Evolutionary conservation across 805 yeast species (phyloP).

Genomic region (Huiozyma naganishii): DNA sequence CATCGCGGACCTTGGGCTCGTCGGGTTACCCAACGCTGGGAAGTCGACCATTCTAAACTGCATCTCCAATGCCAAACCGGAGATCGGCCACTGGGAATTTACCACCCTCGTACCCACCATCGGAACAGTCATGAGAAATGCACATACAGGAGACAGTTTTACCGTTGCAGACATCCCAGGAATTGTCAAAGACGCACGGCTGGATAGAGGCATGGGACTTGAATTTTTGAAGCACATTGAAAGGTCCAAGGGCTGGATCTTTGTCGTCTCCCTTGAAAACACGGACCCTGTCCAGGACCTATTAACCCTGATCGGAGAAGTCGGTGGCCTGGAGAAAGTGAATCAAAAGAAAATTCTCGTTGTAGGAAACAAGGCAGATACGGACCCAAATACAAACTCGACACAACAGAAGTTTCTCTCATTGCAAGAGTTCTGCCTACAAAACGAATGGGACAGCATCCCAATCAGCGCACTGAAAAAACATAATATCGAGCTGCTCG

Average conservation of each 20-base stretch:
- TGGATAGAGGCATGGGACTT: constrained; percentile 84
- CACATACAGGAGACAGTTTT: constrained; percentile 49
- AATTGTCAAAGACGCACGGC: constrained; percentile 75
- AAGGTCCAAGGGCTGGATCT: constrained; percentile 79
- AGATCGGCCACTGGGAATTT: constrained; percentile 94
- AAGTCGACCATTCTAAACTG: constrained; percentile 82
- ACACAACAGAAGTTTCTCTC: constrained; percentile 37
- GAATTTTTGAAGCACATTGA: constrained; percentile 90
- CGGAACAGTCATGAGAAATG: constrained; percentile 66
- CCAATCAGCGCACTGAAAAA: constrained; percentile 76
- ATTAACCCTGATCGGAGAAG: constrained; percentile 50
- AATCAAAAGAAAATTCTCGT: constrained; percentile 54
- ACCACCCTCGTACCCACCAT: constrained; percentile 88
- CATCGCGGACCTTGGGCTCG: constrained; percentile 86
- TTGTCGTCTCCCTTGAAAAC: constrained; percentile 70
- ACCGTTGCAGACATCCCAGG: constrained; percentile 98
- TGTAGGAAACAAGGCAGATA: constrained; percentile 91
- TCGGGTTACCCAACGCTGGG: constrained; percentile 95
- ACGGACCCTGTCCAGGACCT: constrained; percentile 59
- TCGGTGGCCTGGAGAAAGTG: constrained; percentile 52
- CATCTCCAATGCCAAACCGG: constrained; percentile 79
- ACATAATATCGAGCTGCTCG: constrained; percentile 62
- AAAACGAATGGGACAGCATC: constrained; percentile 50
- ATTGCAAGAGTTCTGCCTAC: constrained; percentile 37
- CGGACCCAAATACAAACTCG: constrained; percentile 15